Evolutionary conservation across 192 early-diverging fungal genomes (phyloP).

Genomic region (Backusella circina): DNA sequence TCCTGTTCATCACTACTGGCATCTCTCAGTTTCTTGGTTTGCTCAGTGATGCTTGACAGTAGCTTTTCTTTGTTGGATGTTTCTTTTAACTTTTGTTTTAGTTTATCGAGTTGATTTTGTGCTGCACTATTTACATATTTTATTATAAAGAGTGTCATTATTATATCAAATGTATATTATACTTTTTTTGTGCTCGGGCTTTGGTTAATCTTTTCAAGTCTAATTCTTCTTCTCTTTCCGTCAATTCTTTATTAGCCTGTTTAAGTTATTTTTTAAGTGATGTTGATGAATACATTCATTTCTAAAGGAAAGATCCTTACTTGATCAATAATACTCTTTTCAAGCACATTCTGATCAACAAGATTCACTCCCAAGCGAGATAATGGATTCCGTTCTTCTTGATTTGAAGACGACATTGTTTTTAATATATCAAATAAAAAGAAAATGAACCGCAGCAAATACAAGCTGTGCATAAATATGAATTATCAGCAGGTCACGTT

Average conservation of each 20-base stretch:
- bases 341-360: constrained; percentile 63
- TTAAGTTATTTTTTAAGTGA: neutral
- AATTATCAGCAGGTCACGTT: neutral
- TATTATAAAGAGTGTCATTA: neutral
- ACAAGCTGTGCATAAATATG: neutral
- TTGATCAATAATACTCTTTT: constrained; percentile 60
- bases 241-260: constrained; percentile 56
- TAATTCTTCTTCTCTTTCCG: constrained; percentile 53
- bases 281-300: neutral
- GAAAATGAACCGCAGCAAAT: neutral
- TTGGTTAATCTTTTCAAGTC: constrained; percentile 67
- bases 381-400: neutral
- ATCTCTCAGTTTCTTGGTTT: constrained; percentile 16
- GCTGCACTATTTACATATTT: neutral
- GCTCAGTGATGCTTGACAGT: constrained; percentile 33
- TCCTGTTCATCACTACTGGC: constrained; percentile 29
- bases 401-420: neutral
- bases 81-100: constrained; percentile 38
- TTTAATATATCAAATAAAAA: neutral
- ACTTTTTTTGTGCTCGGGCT: constrained; percentile 51
- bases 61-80: constrained; percentile 28
- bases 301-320: constrained; percentile 27
- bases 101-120: constrained; percentile 27
- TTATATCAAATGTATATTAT: constrained; percentile 20
- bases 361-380: constrained; percentile 36